These are phyloP conservation scores for Auxenochlorella protothecoides DNA, from an alignment of 139 green algal genomes.

Conservation along the genomic window DNA sequence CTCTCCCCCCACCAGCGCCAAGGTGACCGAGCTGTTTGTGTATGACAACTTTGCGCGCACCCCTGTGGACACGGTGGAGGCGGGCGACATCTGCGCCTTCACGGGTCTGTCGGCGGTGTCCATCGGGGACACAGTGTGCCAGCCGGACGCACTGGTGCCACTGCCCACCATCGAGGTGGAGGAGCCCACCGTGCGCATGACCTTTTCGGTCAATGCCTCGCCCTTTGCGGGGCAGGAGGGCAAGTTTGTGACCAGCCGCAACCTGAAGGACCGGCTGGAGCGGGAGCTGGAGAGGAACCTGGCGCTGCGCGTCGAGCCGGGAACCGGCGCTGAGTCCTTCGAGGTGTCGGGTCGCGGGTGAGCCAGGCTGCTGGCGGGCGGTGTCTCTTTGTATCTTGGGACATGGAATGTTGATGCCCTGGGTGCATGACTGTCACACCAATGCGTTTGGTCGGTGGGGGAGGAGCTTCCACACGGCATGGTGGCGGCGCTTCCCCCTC, in stretches of 20 bases:
- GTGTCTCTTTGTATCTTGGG: no score
- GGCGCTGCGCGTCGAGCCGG: constrained; percentile 83
- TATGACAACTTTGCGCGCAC: constrained; percentile 86
- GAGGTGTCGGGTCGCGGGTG: constrained; percentile 81
- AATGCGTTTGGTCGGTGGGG: no score
- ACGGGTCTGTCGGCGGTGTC: constrained; percentile 55
- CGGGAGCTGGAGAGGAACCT: constrained; percentile 91
- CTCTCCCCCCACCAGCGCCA: no score
- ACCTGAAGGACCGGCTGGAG: constrained; percentile 52
- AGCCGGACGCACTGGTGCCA: constrained; percentile 36
- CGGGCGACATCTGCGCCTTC: constrained; percentile 89
- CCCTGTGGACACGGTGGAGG: constrained; percentile 56
- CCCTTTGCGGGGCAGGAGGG: constrained; percentile 93
- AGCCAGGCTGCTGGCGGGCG: neutral
- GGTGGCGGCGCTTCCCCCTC: neutral
- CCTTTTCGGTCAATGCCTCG: constrained; percentile 89
- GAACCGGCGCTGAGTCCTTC: constrained; percentile 85
- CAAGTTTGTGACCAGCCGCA: constrained; percentile 87
- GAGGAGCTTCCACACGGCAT: neutral
- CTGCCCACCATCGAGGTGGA: constrained; percentile 93
- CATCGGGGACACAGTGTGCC: constrained; percentile 94
- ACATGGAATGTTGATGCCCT: no score
- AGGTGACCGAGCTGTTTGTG: constrained; percentile 86
- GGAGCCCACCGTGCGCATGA: constrained; percentile 96
- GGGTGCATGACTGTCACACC: no score